These are phyloP conservation scores for Carex pumila DNA, from an alignment of 176 grass and related monocot species.

Conservation along the genomic window DNA sequence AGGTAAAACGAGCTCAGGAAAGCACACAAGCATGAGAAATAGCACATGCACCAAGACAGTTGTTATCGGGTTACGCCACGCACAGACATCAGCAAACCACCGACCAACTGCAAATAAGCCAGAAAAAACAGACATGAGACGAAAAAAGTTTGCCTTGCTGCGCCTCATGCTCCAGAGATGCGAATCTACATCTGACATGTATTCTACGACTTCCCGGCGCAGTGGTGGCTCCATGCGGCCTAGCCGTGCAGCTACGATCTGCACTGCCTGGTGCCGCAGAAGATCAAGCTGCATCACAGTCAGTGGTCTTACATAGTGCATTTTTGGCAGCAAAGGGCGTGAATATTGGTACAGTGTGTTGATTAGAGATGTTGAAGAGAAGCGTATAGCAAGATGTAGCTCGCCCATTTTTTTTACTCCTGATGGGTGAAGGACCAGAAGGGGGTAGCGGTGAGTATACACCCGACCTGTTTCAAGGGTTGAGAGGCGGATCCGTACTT, in stretches of 20 bases:
- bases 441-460: constrained; percentile 86
- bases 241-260: constrained; percentile 81
- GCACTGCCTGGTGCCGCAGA: constrained; percentile 77
- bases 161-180: constrained; percentile 96
- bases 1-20: constrained; percentile 85
- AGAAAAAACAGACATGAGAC: constrained; percentile 90
- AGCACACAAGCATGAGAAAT: constrained; percentile 87
- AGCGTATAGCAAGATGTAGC: constrained; percentile 82
- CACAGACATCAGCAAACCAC: constrained; percentile 81
- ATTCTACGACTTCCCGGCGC: constrained; percentile 94
- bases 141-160: constrained; percentile 95
- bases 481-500: constrained; percentile 90
- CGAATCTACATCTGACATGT: constrained; percentile 87
- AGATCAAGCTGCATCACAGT: constrained; percentile 80
- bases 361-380: constrained; percentile 75
- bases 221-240: constrained; percentile 90
- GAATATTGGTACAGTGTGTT: constrained; percentile 90
- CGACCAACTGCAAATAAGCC: constrained; percentile 59
- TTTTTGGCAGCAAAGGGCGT: constrained; percentile 80
- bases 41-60: constrained; percentile 88
- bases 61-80: constrained; percentile 87
- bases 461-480: constrained; percentile 92
- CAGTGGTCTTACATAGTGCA: constrained; percentile 88
- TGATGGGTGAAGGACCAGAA: constrained; percentile 86
- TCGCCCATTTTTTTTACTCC: constrained; percentile 99